Base-by-base conservation (phyloP, 495 filamentous ascomycete genomes). In the Penicillium coffeae region DNA sequence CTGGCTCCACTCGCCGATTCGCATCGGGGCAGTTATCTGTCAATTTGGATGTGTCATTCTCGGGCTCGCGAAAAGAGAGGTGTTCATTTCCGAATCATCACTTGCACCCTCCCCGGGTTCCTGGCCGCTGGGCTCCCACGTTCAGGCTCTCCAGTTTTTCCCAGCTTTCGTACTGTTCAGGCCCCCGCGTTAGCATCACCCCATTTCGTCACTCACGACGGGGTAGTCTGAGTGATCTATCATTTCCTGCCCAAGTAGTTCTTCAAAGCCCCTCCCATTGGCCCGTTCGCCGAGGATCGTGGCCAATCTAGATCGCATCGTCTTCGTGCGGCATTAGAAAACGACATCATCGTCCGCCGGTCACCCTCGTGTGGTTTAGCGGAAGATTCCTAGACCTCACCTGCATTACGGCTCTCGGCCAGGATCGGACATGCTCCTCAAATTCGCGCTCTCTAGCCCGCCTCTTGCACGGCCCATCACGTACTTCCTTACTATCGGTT, bases 41-140 rank as follows among this genome's bases (percentile, higher is more conserved):
- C 49, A 42, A 42, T 47, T 56, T 42, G 25, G 49, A 57, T 52
- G 54, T 50, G 42, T 57, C 54, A 55, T 47, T 21, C 19, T 39
- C n/a, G n/a, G n/a, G n/a, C n/a, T n/a, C n/a, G n/a, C 10, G 25
- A 30, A 10, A 30, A 10, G 25, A 30, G 10, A n/a, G n/a, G n/a
- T n/a, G 25, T 10, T 30, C 25, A 30, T 30, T 30, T 30, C 25
- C 25, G 25, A 30, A 30, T 10, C 25, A 30, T 4, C 10, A 30
- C 25, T 30, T 10, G 25, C 25, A 30, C 25, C 5, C 25, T 10
- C 25, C 25, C 25, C 25, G 25, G 10, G 25, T 30, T 30, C 25
- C 10, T 30, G 25, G 25, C 10, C n/a, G n/a, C n/a, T n/a, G n/a
- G n/a, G n/a, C n/a, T n/a, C n/a, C 10, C 25, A 30, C 4, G 10